Conservation (phyloP, 352 stramenopile species). For the Phytophthora quininea region DNA sequence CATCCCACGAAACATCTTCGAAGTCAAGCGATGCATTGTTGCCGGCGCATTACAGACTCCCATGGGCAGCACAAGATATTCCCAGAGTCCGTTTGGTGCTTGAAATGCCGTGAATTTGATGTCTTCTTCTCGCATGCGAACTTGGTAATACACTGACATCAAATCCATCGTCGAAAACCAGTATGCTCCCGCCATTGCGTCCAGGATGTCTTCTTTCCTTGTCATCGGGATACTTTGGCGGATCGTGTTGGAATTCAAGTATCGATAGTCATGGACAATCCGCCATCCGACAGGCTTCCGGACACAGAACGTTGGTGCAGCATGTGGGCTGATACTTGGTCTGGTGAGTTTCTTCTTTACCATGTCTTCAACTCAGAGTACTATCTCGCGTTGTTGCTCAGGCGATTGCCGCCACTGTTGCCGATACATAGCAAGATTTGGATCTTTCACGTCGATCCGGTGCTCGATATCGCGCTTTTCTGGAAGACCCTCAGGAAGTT, state of each 20-base stretch:
- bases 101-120: slow-evolving; percentile 4
- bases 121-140: not conserved
- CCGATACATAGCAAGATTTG: slow-evolving; percentile 6
- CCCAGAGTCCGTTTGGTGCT: slow-evolving; percentile 1
- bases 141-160: slow-evolving; percentile 1
- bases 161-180: slow-evolving; percentile 2
- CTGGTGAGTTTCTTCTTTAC: slow-evolving; percentile 8
- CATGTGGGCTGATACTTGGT: slow-evolving; percentile 17
- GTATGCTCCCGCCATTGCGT: slow-evolving; percentile 1
- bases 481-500: slow-evolving; percentile 1
- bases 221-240: slow-evolving; percentile 17
- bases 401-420: slow-evolving; percentile 4
- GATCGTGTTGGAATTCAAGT: not conserved
- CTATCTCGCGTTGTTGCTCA: slow-evolving; percentile 16
- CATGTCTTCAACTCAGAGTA: not conserved
- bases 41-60: not conserved
- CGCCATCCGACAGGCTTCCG: slow-evolving; percentile 22
- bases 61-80: slow-evolving; percentile 6
- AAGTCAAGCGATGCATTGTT: not conserved
- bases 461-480: slow-evolving; percentile 9
- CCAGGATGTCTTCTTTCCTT: not conserved
- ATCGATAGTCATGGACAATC: slow-evolving; percentile 28
- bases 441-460: slow-evolving; percentile 14
- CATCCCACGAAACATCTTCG: not conserved
- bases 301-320: slow-evolving; percentile 25